Evolutionary conservation across 2,329 filamentous ascomycete genomes (phyloP), one percentile per base, ranked within the genome.

Genomic region (Fusarium metavorans): DNA sequence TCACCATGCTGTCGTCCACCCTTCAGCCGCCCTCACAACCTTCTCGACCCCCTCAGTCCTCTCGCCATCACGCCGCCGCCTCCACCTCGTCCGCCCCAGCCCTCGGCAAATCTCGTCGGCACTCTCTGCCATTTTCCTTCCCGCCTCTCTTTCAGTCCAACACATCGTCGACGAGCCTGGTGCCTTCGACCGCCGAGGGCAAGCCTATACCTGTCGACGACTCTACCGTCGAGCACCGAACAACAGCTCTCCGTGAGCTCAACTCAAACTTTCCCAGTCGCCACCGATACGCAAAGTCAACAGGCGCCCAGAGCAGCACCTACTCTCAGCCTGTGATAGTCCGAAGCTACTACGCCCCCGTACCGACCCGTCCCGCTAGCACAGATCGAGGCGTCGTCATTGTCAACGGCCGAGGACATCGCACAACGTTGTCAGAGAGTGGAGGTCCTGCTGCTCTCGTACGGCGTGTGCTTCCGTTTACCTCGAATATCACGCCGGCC

Each of bases 311-410:
- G 77, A 90, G 83, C 81, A 89, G 85, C 73, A 91, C 89, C 43
- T 91, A 90, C 77, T 91, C 88, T 4, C 89, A 92, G 71, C 91
- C 91, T n/a, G 89, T 92, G 66, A 88, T 92, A 43, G 91, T 92
- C 27, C 87, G 90, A 67, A 92, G 90, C 58, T 92, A 92, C 78
- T 90, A 88, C 50, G 87, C 88, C 2, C 86, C 83, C 13, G 83
- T 77, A 27, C 77, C 81, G 16, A 80, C 77, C 48, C 83, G 83
- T 25, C 80, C 80, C 30, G 75, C 73, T 23, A 80, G 76, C 65
- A 78, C 80, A 20, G 81, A 78, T 35, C 79, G 80, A 39, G 78
- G 79, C 27, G 78, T 80, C 18, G 72, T 80, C 45, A 68, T 80
- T 50, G 78, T 81, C 30, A 81, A 80, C 67, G 71, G 80, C 23